Conservation (phyloP, 805 yeast genomes). For the Starmera dryadoides region DNA sequence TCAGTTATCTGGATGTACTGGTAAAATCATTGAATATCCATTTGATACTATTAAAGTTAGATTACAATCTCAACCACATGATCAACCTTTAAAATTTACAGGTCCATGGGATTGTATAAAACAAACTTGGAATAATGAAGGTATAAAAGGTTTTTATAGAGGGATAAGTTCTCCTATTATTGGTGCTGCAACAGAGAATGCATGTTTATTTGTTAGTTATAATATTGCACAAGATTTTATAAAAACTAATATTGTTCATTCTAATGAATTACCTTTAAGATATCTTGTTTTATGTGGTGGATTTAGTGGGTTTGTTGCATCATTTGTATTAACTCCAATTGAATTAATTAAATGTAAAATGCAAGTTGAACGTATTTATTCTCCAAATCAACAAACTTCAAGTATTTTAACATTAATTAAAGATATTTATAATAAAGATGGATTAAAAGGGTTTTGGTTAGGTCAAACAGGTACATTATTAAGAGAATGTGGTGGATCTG, state of each 20-base stretch:
- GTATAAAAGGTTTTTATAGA: constrained; percentile 69
- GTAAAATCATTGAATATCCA: constrained; percentile 84
- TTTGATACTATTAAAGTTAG: constrained; percentile 91
- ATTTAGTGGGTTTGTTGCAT: constrained; percentile 73
- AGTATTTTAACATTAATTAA: constrained; percentile 30
- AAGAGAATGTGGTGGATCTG: constrained; percentile 85
- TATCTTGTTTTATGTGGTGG: constrained; percentile 66
- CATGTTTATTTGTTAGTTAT: constrained; percentile 67
- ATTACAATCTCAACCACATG: constrained; percentile 66
- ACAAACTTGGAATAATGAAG: constrained; percentile 61
- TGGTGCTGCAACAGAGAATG: constrained; percentile 89
- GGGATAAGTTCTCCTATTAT: constrained; percentile 77
- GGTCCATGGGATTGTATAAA: constrained; percentile 63
- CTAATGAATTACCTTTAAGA: constrained; percentile 25
- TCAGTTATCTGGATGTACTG: constrained; percentile 62
- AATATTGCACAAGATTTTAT: constrained; percentile 36
- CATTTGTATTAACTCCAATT: constrained; percentile 84
- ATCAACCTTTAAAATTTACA: constrained; percentile 34
- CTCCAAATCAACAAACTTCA: constrained; percentile 19
- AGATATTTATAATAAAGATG: constrained; percentile 40
- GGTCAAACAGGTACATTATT: constrained; percentile 79
- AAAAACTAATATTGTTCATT: constrained; percentile 16
- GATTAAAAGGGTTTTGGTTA: constrained; percentile 74
- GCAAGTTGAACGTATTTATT: constrained; percentile 52
- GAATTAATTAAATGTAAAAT: constrained; percentile 83